These are phyloP conservation scores for Salvia hispanica DNA, from an alignment of 257 asterid genomes.

Conservation along the genomic window DNA sequence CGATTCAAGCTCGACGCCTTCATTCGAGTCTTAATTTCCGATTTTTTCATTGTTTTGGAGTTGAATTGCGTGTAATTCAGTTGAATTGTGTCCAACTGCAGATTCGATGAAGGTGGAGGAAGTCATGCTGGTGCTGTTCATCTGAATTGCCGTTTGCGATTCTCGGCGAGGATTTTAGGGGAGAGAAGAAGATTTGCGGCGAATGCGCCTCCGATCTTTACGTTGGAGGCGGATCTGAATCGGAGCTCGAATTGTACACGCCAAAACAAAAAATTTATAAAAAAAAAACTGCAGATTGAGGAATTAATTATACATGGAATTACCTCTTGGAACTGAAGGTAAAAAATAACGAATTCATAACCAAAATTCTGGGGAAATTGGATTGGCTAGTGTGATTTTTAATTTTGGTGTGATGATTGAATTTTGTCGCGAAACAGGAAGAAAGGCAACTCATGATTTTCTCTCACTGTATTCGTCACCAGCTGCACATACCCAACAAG, in stretches of 20 bases:
- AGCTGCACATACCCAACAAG: slow-evolving; percentile 60
- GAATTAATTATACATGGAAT: slow-evolving; percentile 55
- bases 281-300: slow-evolving; percentile 24
- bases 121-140: slow-evolving; percentile 19
- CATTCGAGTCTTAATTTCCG: slow-evolving; percentile 4
- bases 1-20: slow-evolving; percentile 23
- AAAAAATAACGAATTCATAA: slow-evolving; percentile 18
- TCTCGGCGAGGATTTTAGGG: not conserved
- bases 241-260: not conserved
- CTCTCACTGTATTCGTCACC: slow-evolving; percentile 80
- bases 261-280: not conserved
- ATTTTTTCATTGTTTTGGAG: slow-evolving; percentile 1
- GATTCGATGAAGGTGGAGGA: slow-evolving; percentile 31
- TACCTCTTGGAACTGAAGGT: slow-evolving; percentile 73
- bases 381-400: not conserved
- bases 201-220: slow-evolving; percentile 45
- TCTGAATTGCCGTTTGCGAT: slow-evolving; percentile 16
- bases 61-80: slow-evolving; percentile 21
- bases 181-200: slow-evolving; percentile 22
- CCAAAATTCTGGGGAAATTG: not conserved
- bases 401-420: slow-evolving; percentile 8
- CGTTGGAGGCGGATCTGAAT: slow-evolving; percentile 52
- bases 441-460: slow-evolving; percentile 89
- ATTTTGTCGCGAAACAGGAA: slow-evolving; percentile 40
- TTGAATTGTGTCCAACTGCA: slow-evolving; percentile 29